Evolutionary conservation across 169 alveolate species (phyloP).

Genomic region (Miamiensis avidus): DNA sequence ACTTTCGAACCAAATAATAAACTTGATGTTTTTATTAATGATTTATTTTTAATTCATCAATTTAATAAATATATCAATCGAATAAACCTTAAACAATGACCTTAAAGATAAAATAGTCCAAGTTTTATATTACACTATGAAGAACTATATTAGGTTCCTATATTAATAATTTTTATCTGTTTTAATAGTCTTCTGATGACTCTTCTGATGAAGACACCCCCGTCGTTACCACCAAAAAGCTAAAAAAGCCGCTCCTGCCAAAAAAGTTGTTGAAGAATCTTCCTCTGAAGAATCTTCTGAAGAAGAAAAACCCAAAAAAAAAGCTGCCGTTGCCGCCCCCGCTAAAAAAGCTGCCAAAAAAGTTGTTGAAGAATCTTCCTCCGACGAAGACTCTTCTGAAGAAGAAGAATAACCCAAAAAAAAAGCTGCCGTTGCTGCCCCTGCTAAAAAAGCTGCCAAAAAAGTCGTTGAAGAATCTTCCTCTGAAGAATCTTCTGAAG

Average conservation of each 20-base stretch:
- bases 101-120: too few species aligned
- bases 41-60: too few species aligned
- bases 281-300: background rate
- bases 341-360: conserved; percentile 12
- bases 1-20: too few species aligned
- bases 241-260: conserved; percentile 23
- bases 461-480: conserved; percentile 14
- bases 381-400: conserved; percentile 13
- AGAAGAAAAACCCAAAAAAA: conserved; percentile 7
- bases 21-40: too few species aligned
- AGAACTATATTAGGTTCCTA: background rate
- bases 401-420: conserved; percentile 23
- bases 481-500: background rate
- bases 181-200: background rate
- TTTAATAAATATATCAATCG: too few species aligned
- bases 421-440: conserved; percentile 28
- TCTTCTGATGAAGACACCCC: background rate
- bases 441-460: background rate
- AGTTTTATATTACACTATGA: too few species aligned
- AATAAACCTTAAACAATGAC: too few species aligned
- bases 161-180: too few species aligned
- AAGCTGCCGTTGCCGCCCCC: conserved; percentile 7
- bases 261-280: background rate
- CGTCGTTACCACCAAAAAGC: background rate
- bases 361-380: conserved; percentile 3